Base-by-base conservation (phyloP, 331 rosid species). In the Quercus tomentella region DNA sequence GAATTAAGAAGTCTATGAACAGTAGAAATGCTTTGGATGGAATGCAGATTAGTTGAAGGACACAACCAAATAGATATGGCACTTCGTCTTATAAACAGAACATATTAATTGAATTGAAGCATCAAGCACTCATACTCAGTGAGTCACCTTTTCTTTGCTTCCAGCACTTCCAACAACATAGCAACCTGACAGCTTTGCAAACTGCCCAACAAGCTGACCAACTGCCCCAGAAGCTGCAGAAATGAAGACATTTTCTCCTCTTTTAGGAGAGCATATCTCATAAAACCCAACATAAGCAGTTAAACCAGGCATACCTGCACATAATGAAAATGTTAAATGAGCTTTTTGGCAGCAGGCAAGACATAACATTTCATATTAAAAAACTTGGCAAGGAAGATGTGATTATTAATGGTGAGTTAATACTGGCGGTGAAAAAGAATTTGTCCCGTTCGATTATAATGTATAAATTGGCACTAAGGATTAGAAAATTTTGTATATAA, bases 141-240 rank as follows among this genome's bases (percentile, higher is more conserved):
- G 16, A 63, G 25, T 17, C 23, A 83, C 83, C 84, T 83, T 67
- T 7, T 66, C 51, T 33, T 66, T 20, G 51, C 51, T 66, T 18
- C 72, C 87, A 17, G 84, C 84, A 71, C 87, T 79, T 6, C 87
- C 87, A 37, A 79, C 84, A 22, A 75, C 87, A 41, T 63, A 71
- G 63, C 87, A 83, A 30, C 81, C 87, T 22, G 25, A 1, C 7
- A 79, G 23, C 72, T 78, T 83, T 7, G 83, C 86, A 28, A 81
- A 70, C 51, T 70, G 84, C 12, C 84, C 84, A 56, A 82, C 82
- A 15, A 77, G 82, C 56, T 82, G 82, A 56, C 85, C 85, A 9
- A 82, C 85, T 2, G 82, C 85, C 45, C 85, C 85, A 17, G 74
- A 77, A 41, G 82, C 79, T 20, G 85, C 68, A 11, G 82, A 82